Evolutionary conservation across 495 filamentous ascomycete species (phyloP).

Genomic region (Penicillium ucsense): DNA sequence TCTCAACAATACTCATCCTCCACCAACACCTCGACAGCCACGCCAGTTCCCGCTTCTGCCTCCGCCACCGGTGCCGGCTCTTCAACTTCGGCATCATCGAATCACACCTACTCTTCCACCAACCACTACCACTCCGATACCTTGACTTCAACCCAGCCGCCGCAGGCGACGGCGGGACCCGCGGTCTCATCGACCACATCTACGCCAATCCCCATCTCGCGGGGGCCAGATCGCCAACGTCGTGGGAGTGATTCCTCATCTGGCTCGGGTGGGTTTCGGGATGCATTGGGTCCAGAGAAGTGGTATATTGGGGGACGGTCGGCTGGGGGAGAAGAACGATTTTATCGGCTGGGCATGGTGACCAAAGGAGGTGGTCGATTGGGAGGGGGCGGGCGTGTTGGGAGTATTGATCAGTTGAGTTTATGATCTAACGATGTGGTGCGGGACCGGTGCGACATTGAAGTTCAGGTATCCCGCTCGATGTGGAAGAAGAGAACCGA

Average conservation of each 20-base stretch:
- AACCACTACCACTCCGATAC: slow-evolving; percentile 9
- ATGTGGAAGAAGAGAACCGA: background rate
- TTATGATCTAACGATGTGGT: slow-evolving; percentile 24
- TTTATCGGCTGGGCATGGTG: slow-evolving; percentile 64
- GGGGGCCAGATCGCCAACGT: slow-evolving; percentile 27
- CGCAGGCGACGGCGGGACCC: background rate
- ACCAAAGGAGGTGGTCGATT: slow-evolving; percentile 39
- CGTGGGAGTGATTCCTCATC: slow-evolving; percentile 69
- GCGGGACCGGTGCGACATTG: background rate
- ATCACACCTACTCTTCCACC: slow-evolving; percentile 5
- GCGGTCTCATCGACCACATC: slow-evolving; percentile 17
- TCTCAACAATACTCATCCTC: slow-evolving; percentile 6
- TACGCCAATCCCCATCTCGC: slow-evolving; percentile 31
- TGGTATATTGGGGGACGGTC: slow-evolving; percentile 88
- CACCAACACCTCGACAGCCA: slow-evolving; percentile 2
- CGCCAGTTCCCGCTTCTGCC: slow-evolving; percentile 10
- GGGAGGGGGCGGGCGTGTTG: slow-evolving; percentile 46
- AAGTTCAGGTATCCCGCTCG: background rate
- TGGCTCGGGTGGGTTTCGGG: slow-evolving; percentile 66
- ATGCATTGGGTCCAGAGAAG: slow-evolving; percentile 65
- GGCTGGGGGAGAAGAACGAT: slow-evolving; percentile 76
- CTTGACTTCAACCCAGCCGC: slow-evolving; percentile 13
- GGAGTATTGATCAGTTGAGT: slow-evolving; percentile 55
- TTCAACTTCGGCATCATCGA: slow-evolving; percentile 10
- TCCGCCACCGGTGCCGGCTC: slow-evolving; percentile 10